Base-by-base conservation (phyloP, 2,329 filamentous ascomycete species). In the Aurifilum marmelostoma region DNA sequence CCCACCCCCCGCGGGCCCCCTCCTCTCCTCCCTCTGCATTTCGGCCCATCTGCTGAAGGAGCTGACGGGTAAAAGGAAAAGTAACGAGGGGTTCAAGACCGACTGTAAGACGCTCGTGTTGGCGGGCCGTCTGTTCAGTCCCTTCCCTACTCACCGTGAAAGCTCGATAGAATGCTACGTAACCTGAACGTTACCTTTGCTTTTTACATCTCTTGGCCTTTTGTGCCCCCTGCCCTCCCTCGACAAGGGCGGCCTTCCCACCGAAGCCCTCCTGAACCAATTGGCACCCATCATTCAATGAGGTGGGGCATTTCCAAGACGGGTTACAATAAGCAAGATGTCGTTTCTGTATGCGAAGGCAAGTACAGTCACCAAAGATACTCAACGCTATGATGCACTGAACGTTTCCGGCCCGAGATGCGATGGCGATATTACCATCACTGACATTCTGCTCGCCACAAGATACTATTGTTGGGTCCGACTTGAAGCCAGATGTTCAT, bases 131-230 rank as follows among this genome's bases (percentile, higher is more conserved):
- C 56, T 34, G 3, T 59, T 12, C 29, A 37, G 59, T 12, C 41
- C 41, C 18, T 32, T 14, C 24, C n/a, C 14, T 27, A 9, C 43
- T 39, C 43, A 16, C 62, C 32, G 27, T 24, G 21, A 37, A 11
- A 52, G 32, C 21, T 54, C 43, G 27, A 37, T 21, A 37, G n/a
- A 54, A 64, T 64, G 43, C 47, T 54, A 52, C 62, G 29, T 52
- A 32, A 39, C 29, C 16, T 54, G 62, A 64, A 64, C 62, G 62
- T 64, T 64, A 64, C 62, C 61, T 54, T 52, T 18, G 47, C 9
- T 29, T 3, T 64, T 11, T 64, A 34, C 29, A 24, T 62, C 12
- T n/a, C 56, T 37, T 32, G 32, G 24, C n/a, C 37, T 43, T 29
- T 32, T 39, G 34, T 37, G 34, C 37, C 59, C 18, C n/a, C n/a